Conservation (phyloP, 371 early-diverging fungal genomes). For the Mycotypha africana region DNA sequence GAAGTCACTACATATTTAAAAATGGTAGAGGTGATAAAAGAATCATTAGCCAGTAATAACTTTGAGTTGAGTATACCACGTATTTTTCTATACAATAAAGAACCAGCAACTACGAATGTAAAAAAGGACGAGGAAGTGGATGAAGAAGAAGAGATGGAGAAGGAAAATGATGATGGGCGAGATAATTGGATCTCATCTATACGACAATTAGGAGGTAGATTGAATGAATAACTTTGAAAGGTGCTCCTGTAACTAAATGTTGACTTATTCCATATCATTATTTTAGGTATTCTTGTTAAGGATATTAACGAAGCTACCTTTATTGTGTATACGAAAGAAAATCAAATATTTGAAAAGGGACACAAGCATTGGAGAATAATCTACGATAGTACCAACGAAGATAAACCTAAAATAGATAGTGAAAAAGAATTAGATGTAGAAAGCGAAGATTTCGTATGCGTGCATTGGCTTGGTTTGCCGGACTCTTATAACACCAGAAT, state of each 20-base stretch:
- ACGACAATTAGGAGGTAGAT: too few relatives aligned
- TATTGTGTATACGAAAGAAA: constrained; percentile 38
- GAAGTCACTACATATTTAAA: constrained; percentile 32
- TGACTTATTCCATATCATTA: too few relatives aligned
- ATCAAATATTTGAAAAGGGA: constrained; percentile 4
- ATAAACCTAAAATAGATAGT: constrained; percentile 45
- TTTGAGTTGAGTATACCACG: constrained; percentile 26
- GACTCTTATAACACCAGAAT: constrained; percentile 73
- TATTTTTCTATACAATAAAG: constrained; percentile 48
- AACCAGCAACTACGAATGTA: too few relatives aligned
- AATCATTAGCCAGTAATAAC: constrained; percentile 26
- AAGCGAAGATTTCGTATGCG: too few relatives aligned
- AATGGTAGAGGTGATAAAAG: constrained; percentile 37
- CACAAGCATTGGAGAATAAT: constrained; percentile 16
- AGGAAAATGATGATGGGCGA: too few relatives aligned
- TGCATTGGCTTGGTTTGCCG: constrained; percentile 74
- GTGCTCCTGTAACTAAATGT: too few relatives aligned
- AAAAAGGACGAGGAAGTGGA: constrained; percentile 30
- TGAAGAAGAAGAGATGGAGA: constrained; percentile 43
- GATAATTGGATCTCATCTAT: too few relatives aligned
- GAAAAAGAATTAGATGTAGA: too few relatives aligned
- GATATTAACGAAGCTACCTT: constrained; percentile 51
- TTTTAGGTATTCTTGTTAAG: constrained; percentile 31
- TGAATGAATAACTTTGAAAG: too few relatives aligned
- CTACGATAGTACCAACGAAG: constrained; percentile 21